A percentile compares a stretch with the other conserved stretches of the same genome.
phyloP scores from a whole-genome alignment of 1,139 yeast species.

The Yamadazyma diddensiae region DNA sequence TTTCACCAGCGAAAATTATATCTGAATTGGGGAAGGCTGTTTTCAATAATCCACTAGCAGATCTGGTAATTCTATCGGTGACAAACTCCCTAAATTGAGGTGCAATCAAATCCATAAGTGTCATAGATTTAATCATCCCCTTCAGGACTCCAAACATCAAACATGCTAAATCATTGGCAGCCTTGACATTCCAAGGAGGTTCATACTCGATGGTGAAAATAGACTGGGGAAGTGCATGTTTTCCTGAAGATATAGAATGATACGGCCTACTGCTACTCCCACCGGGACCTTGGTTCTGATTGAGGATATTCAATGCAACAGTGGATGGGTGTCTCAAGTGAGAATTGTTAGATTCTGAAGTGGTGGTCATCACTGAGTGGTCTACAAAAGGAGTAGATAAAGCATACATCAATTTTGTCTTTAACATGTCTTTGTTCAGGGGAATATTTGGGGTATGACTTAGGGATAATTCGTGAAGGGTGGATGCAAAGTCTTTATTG shows the following conservation, averaged over 20 bases:
- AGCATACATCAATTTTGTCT: constrained; percentile 58
- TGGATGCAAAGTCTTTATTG: constrained; percentile 44
- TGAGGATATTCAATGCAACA: constrained; percentile 27
- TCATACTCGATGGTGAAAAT: constrained; percentile 75
- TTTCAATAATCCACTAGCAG: constrained; percentile 8
- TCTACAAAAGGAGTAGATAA: constrained; percentile 76
- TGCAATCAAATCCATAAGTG: constrained; percentile 74
- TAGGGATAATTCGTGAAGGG: constrained; percentile 57
- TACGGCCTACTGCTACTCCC: constrained; percentile 39
- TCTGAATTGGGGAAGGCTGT: constrained; percentile 15
- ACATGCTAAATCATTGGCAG: constrained; percentile 89
- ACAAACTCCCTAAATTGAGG: constrained; percentile 71
- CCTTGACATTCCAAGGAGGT: constrained; percentile 78
- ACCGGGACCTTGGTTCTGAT: constrained; percentile 5
- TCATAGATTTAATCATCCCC: constrained; percentile 56
- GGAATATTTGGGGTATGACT: constrained; percentile 23
- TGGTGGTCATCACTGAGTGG: constrained; percentile 41
- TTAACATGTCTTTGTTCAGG: constrained; percentile 41
- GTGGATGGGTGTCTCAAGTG: constrained; percentile 22
- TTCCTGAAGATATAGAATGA: constrained; percentile 62
- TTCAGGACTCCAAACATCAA: constrained; percentile 80
- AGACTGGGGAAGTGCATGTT: constrained; percentile 71
- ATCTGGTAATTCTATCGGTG: constrained; percentile 45
- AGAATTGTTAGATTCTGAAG: constrained; percentile 11
- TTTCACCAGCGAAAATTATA: constrained; percentile 52